Base-by-base conservation (phyloP, 306 rosid genomes). In the Vicia faba region DNA sequence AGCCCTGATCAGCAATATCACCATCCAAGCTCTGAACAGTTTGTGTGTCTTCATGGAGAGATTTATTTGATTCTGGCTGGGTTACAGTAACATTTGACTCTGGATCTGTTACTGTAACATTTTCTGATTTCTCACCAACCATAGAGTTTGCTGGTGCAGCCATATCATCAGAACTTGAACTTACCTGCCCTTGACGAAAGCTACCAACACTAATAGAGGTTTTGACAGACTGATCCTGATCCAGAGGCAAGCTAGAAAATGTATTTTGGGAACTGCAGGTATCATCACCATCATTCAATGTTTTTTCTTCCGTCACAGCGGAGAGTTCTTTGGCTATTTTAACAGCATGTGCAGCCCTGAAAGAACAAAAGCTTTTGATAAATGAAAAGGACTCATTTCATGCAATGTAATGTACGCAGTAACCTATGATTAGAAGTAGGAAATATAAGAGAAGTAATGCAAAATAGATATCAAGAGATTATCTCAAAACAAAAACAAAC, bases 311-410 rank as follows among this genome's bases (percentile, higher is more conserved):
- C 4, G 84, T 74, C 82, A 81, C 85, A 5, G 90, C 75, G 43
- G 99, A 90, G 50, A 91, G 90, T 74, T 95, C 97, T 81, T 88
- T 95, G 36, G 96, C 95, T 89, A 85, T 88, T 84, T 84, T 95
- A 78, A 91, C 89, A 57, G 99, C 96, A 79, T 82, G 85, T 48
- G 95, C 96, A 63, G 99, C 97, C 89, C 99, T 95, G 85, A 57
- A 78, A 74, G 68, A 41, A 76, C 66, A 61, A 75, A 75, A 49
- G 58, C 55, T 51, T 48, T 50, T 46, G 77, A 41, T 77, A 11
- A 64, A 61, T 14, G 64, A 51, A 60, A n/a, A 61, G 25, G 10
- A 70, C 18, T 36, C 48, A 31, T 44, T 74, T 58, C 61, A 59
- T 48, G 53, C 26, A 46, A 46, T 16, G 26, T 61, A 39, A 63